phyloP scores from a whole-genome alignment of 2,329 filamentous ascomycete species.

The Aspergillus versicolor region DNA sequence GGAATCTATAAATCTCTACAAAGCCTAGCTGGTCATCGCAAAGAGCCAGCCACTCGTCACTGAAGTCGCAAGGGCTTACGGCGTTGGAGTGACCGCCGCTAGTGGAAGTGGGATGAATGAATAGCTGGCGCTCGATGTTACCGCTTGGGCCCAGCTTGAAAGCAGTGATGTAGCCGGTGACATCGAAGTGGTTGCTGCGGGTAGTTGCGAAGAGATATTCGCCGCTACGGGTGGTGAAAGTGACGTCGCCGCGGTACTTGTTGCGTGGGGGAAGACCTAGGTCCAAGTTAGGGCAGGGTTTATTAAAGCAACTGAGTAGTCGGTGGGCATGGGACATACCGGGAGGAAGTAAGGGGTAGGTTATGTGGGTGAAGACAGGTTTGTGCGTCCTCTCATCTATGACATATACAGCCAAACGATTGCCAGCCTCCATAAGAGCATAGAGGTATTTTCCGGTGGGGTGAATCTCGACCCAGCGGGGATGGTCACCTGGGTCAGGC shows the following conservation, averaged over 20 bases:
- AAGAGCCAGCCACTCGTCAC: conserved; percentile 84
- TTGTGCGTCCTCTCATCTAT: conserved; percentile 71
- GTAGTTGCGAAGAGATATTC: conserved; percentile 80
- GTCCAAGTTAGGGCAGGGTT: not conserved
- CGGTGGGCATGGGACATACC: conserved; percentile 49
- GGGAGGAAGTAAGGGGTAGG: conserved; percentile 76
- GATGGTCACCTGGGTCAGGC: conserved; percentile 71
- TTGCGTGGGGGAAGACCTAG: conserved; percentile 46
- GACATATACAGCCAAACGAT: conserved; percentile 76
- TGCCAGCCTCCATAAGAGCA: conserved; percentile 86
- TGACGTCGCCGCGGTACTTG: conserved; percentile 82
- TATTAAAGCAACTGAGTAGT: not conserved
- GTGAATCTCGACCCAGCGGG: conserved; percentile 85
- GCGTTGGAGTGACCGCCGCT: conserved; percentile 88
- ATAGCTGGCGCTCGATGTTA: conserved; percentile 74
- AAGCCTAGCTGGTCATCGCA: conserved; percentile 87
- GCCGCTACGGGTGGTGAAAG: conserved; percentile 66
- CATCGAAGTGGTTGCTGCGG: conserved; percentile 71
- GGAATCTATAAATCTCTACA: conserved; percentile 84
- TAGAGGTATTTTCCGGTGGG: conserved; percentile 76
- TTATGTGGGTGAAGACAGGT: conserved; percentile 74
- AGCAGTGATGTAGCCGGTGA: conserved; percentile 80
- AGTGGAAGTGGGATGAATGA: conserved; percentile 78
- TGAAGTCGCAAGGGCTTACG: conserved; percentile 79
- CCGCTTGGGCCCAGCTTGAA: conserved; percentile 70